Evolutionary conservation across 768 basidiomycete species (phyloP), one percentile per base, ranked within the genome.

Genomic region (Harrya chromipes): DNA sequence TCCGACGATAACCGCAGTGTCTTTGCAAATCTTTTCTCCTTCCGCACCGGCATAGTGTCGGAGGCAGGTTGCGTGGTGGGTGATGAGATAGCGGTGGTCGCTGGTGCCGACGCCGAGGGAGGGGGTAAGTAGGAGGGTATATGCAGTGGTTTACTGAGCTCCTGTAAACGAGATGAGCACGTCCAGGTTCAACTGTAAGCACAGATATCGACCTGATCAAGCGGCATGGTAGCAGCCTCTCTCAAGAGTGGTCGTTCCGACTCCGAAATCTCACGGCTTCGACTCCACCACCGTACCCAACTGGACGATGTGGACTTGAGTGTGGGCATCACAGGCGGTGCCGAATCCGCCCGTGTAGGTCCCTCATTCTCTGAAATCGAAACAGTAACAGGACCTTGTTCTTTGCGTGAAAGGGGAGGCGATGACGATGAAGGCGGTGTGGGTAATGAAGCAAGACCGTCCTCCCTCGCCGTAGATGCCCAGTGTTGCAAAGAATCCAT

Each of bases 1-100:
- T 95, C 93, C 4, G 94, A 97, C 0, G 94, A 93, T 51, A 99
- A 70, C 6, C 97, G 80, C 50, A 99, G 69, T 0, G 95, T 93
- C 73, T 99, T 98, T 9, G 90, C 94, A 63, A 81, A 98, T 60
- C 80, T 85, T 63, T 80, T 81, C 44, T 60, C 55, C 20, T 52
- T 58, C 29, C 40, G 37, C 4, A 38, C 36, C 1, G 43, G 31
- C 20, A 49, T 39, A n/a, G 51, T 17, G 33, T 59, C 51, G 20
- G 54, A 39, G 12, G 66, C 50, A 14, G 75, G 69, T 49, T 58
- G 46, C 62, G 59, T 54, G 61, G 43, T 40, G 3, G 63, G 66
- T 16, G 68, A 59, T 35, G 6, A 47, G 10, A 36, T 31, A 19
- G 31, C 36, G 79, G 77, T 11, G 76, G 75, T 76, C 14, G 78